These are phyloP conservation scores for Lasiodiplodia sp. DNA, from an alignment of 2,329 filamentous ascomycete species.

Conservation along the genomic window DNA sequence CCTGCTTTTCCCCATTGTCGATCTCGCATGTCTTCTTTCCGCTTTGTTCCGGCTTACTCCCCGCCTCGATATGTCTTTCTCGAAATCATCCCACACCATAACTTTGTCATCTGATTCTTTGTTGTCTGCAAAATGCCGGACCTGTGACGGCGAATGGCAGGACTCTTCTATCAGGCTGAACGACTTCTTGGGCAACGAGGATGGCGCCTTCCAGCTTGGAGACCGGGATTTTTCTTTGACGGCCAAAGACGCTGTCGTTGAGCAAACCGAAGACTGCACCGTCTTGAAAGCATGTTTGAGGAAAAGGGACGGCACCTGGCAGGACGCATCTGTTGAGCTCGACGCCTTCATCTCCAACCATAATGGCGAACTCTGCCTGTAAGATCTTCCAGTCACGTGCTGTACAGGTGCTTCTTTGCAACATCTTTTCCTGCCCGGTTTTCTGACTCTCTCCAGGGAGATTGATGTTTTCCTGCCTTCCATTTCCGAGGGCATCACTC, in stretches of 20 bases:
- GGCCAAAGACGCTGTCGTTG: background rate
- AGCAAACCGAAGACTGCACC: background rate
- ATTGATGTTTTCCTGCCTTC: constrained; percentile 4
- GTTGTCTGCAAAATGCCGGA: constrained; percentile 7
- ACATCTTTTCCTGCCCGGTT: background rate
- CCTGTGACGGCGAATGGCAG: constrained; percentile 13
- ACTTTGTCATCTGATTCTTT: background rate
- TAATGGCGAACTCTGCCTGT: constrained; percentile 15
- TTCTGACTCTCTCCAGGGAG: background rate
- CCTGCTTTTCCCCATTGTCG: background rate
- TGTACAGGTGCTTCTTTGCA: background rate
- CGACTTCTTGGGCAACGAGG: constrained; percentile 10
- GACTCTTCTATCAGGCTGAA: constrained; percentile 4
- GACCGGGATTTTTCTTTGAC: constrained; percentile 26
- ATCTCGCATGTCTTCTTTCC: background rate
- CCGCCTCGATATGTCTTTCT: constrained; percentile 4
- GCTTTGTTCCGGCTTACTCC: background rate
- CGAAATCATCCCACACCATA: constrained; percentile 10
- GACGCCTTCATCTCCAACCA: constrained; percentile 20
- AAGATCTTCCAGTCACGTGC: constrained; percentile 10
- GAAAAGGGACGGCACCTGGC: constrained; percentile 7
- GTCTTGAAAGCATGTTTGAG: background rate
- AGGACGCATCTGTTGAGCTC: constrained; percentile 5
- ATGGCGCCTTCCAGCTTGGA: constrained; percentile 10
- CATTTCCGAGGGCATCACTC: background rate